These are phyloP conservation scores for Calonectria hongkongensis DNA, from an alignment of 2,329 filamentous ascomycete species.

Conservation along the genomic window DNA sequence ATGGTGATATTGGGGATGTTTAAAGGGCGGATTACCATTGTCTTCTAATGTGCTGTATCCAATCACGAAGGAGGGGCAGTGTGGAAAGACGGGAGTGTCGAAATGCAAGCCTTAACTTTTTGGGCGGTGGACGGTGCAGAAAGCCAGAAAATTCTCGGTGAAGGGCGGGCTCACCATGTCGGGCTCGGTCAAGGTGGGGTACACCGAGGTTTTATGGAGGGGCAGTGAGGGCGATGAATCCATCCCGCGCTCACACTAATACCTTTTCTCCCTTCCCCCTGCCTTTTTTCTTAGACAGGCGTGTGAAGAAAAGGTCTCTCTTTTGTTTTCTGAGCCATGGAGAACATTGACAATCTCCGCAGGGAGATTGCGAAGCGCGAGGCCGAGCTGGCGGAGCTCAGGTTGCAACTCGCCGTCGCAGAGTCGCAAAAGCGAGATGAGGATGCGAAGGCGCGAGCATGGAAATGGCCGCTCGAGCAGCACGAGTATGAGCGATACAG, in stretches of 20 bases:
- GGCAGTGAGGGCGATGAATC: constrained; percentile 38
- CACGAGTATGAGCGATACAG: constrained; percentile 92
- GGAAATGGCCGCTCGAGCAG: constrained; percentile 80
- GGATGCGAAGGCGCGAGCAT: constrained; percentile 44
- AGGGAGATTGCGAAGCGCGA: constrained; percentile 69
- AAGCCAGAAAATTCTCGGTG: constrained; percentile 54
- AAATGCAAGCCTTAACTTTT: not conserved
- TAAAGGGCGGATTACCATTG: constrained; percentile 44
- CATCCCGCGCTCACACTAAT: not conserved
- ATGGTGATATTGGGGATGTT: too few species aligned
- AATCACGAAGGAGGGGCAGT: not conserved
- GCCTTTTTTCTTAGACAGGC: not conserved
- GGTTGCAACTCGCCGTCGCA: constrained; percentile 64
- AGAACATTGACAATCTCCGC: constrained; percentile 64
- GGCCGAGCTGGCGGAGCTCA: constrained; percentile 67
- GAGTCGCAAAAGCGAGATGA: constrained; percentile 57
- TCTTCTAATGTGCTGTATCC: constrained; percentile 26
- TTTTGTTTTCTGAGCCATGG: constrained; percentile 56
- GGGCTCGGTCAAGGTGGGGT: constrained; percentile 43
- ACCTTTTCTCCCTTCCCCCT: not conserved
- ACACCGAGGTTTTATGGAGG: constrained; percentile 51
- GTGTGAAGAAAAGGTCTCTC: not conserved
- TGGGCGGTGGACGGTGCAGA: not conserved
- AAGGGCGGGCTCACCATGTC: constrained; percentile 45
- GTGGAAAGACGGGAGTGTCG: not conserved